A percentile compares a stretch with the other conserved stretches of the same genome.
phyloP scores from a whole-genome alignment of 2,329 filamentous ascomycete species.

The Coniochaeta hoffmannii region DNA sequence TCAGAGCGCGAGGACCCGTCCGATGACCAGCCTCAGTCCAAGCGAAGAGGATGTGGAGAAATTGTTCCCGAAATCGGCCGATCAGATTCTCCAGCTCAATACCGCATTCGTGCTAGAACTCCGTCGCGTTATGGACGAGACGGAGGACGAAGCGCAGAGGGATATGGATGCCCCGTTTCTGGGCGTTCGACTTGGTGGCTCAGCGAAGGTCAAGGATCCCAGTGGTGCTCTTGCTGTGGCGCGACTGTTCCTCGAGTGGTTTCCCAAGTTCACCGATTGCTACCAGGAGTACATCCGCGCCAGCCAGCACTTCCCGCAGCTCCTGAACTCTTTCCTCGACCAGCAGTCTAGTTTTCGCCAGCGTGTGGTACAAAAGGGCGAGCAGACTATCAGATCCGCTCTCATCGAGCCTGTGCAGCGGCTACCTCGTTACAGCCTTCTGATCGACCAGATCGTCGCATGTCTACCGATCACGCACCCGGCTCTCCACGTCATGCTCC shows the following conservation, averaged over 20 bases:
- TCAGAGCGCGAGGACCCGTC: constrained; percentile 53
- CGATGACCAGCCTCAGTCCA: constrained; percentile 59
- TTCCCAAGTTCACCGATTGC: constrained; percentile 82
- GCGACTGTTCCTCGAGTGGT: constrained; percentile 79
- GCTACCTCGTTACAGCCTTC: constrained; percentile 85
- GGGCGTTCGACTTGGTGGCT: constrained; percentile 23
- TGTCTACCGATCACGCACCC: constrained; percentile 81
- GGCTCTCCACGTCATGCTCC: constrained; percentile 73
- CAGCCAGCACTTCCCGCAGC: constrained; percentile 77
- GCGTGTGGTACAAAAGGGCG: constrained; percentile 73
- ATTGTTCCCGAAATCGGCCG: constrained; percentile 75
- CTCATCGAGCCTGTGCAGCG: constrained; percentile 95
- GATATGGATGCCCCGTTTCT: constrained; percentile 59
- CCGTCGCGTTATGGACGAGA: constrained; percentile 69
- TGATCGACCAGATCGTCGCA: constrained; percentile 91
- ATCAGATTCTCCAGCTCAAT: constrained; percentile 76
- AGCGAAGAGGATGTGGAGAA: constrained; percentile 64
- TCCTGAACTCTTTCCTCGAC: constrained; percentile 72
- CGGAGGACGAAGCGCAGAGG: constrained; percentile 69
- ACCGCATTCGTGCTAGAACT: constrained; percentile 72
- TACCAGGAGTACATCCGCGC: constrained; percentile 91
- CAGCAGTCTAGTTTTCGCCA: constrained; percentile 77
- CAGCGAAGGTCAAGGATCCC: constrained; percentile 54
- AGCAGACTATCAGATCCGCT: constrained; percentile 83
- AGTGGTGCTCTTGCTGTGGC: constrained; percentile 74